Base-by-base conservation (phyloP, 805 yeast species). In the Metschnikowia chrysomelidarum region DNA sequence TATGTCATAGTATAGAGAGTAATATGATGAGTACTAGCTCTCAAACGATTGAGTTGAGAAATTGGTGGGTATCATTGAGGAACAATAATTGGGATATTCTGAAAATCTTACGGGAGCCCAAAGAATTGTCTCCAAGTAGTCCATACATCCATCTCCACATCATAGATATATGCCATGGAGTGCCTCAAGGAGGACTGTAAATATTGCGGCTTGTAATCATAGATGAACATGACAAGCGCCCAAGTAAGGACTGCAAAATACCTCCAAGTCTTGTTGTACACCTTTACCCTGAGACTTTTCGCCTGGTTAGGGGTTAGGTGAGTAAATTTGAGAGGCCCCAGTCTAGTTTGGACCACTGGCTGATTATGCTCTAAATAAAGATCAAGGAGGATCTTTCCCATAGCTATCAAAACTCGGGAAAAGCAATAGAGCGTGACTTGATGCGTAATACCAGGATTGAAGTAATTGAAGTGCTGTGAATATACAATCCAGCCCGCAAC, bases 361-460 rank as follows among this genome's bases (percentile, higher is more conserved):
- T 65, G 67, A 17, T 50, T 50, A 35, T 67, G 60, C 21, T 55
- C 46, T 38, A 68, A 58, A 41, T 60, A 62, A 21, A 51, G 41
- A 42, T 68, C 73, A 30, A 66, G 69, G 9, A 73, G 31, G 27
- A 72, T 67, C 50, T 76, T 79, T 10, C 82, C 81, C 4, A 72
- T 32, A 0, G 85, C 91, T 26, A 85, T 52, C 32, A 76, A 52
- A 4, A 82, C 86, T 27, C 94, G 66, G 3, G 87, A 77, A 37
- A 80, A 73, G 43, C 87, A 81, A 50, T 84, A 84, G 32, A 84
- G 67, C 1, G 88, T 84, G 45, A 84, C 75, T 57, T 83, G 89
- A 43, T 78, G 82, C n/a, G 84, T 69, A 19, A 82, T 79, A 4
- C 66, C 72, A 13, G 69, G 64, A 44, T 66, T 65, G 51, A 67